Conservation (phyloP, 164 flowering plant genomes). For the Stephania japonica region DNA sequence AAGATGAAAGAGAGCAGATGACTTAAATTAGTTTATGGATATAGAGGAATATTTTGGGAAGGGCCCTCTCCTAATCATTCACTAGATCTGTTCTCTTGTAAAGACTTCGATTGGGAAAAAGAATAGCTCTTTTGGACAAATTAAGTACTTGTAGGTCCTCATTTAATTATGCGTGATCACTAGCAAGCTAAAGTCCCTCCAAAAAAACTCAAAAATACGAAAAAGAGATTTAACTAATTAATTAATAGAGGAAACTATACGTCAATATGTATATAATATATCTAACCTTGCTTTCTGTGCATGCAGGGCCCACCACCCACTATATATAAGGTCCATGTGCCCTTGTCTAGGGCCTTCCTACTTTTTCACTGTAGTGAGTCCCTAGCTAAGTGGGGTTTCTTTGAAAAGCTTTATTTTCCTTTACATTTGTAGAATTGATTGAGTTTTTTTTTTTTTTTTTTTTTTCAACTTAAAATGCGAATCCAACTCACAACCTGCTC, state of each 20-base stretch:
- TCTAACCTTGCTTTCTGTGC: slow-evolving; percentile 3
- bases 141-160: background rate
- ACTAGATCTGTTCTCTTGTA: background rate
- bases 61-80: slow-evolving; percentile 1
- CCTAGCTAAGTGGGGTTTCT: background rate
- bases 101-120: background rate
- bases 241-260: too few relatives aligned
- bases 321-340: slow-evolving; percentile 7
- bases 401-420: background rate
- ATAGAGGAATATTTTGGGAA: slow-evolving; percentile 2
- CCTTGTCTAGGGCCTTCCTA: slow-evolving; percentile 2
- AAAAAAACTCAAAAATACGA: background rate
- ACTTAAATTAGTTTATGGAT: background rate
- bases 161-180: background rate
- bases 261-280: background rate
- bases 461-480: too few relatives aligned
- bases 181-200: background rate
- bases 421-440: too few relatives aligned
- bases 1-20: background rate
- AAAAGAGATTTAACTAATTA: too few relatives aligned
- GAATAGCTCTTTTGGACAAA: slow-evolving; percentile 1
- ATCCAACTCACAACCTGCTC: too few relatives aligned
- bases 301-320: slow-evolving; percentile 11
- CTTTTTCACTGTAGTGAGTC: background rate
- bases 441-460: too few relatives aligned